phyloP scores from a whole-genome alignment of 2,329 filamentous ascomycete genomes.

The Sporothrix dimorphospora region DNA sequence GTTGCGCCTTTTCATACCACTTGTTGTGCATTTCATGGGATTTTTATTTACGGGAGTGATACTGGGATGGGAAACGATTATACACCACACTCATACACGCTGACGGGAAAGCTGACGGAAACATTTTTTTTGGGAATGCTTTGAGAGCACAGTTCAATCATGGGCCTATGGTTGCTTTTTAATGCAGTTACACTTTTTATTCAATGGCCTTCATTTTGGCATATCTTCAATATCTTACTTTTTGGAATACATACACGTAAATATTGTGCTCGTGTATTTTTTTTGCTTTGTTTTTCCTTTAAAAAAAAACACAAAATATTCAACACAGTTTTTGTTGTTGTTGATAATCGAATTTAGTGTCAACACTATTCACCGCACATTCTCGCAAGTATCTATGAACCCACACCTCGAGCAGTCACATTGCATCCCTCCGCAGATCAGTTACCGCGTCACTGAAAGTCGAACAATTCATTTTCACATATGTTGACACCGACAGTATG shows the following conservation, averaged over 20 bases:
- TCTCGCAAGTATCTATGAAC: no score
- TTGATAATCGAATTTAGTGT: no score
- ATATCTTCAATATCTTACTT: not conserved
- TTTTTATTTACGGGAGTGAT: not conserved
- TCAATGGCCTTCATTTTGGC: not conserved
- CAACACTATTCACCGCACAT: no score
- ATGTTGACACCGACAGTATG: conserved; percentile 9
- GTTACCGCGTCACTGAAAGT: not conserved
- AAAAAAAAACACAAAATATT: not conserved
- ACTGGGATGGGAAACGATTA: conserved; percentile 8
- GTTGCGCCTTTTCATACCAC: not conserved
- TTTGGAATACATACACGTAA: not conserved
- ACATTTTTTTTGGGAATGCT: conserved; percentile 15
- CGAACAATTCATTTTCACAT: no score
- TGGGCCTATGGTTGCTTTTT: conserved; percentile 5
- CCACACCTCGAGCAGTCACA: not conserved
- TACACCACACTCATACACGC: conserved; percentile 6
- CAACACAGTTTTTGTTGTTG: not conserved
- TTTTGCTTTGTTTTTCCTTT: not conserved
- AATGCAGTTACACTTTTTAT: conserved; percentile 1
- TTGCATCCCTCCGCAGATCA: not conserved
- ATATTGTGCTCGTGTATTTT: not conserved
- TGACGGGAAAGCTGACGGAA: not conserved
- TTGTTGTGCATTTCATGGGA: conserved; percentile 12
- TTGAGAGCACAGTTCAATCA: conserved; percentile 7